These are phyloP conservation scores for Gossypium schwendimanii DNA, from an alignment of 441 rosid genomes.

Conservation along the genomic window DNA sequence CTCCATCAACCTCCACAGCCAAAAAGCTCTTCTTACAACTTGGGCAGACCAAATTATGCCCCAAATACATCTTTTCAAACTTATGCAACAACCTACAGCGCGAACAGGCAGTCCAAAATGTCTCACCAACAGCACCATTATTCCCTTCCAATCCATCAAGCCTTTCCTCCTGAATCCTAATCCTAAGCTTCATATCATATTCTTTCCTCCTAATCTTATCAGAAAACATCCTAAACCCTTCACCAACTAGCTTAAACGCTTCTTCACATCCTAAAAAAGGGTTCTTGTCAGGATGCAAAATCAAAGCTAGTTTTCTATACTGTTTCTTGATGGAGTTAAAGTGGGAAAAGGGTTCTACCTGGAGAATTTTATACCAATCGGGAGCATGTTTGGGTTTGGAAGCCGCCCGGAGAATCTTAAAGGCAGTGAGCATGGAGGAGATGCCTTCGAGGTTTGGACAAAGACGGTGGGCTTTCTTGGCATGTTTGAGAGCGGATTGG, in stretches of 20 bases:
- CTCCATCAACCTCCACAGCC: slow-evolving; percentile 57
- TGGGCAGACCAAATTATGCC: slow-evolving; percentile 65
- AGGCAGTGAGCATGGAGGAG: slow-evolving; percentile 57
- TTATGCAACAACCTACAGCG: slow-evolving; percentile 57
- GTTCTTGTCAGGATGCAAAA: slow-evolving; percentile 74
- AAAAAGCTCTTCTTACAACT: slow-evolving; percentile 56
- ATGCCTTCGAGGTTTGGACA: slow-evolving; percentile 50
- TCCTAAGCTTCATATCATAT: slow-evolving; percentile 66
- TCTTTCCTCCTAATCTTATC: slow-evolving; percentile 60
- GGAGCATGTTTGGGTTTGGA: slow-evolving; percentile 29
- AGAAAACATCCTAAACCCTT: slow-evolving; percentile 62
- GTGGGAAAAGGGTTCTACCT: slow-evolving; percentile 83
- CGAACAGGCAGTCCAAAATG: slow-evolving; percentile 61
- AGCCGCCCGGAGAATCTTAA: slow-evolving; percentile 43
- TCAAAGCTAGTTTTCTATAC: slow-evolving; percentile 64
- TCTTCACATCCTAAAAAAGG: slow-evolving; percentile 62
- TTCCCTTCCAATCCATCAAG: slow-evolving; percentile 27
- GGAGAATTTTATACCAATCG: slow-evolving; percentile 69
- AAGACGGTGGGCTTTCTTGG: slow-evolving; percentile 52
- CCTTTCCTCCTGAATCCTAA: slow-evolving; percentile 56
- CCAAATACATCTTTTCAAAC: slow-evolving; percentile 69
- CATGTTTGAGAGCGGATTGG: slow-evolving; percentile 53
- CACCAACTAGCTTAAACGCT: slow-evolving; percentile 74
- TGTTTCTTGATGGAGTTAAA: slow-evolving; percentile 52
- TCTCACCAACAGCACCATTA: slow-evolving; percentile 22